Conservation (phyloP, 192 early-diverging fungal genomes). For the Linnemannia schmuckeri region DNA sequence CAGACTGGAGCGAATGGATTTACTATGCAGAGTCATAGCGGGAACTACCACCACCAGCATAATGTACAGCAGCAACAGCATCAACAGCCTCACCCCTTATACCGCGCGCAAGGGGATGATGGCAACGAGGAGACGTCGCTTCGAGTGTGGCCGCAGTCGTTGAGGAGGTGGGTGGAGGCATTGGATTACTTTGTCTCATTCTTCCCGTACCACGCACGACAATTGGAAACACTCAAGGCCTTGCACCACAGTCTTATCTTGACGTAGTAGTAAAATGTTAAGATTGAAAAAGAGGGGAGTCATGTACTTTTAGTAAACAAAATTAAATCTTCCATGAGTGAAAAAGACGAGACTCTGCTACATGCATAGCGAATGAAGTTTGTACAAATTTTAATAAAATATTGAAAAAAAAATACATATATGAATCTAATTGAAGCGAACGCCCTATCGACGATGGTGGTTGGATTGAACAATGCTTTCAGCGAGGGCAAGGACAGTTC, state of each 20-base stretch:
- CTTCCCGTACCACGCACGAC: conserved; percentile 61
- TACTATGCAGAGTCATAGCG: conserved; percentile 17
- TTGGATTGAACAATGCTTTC: conserved; percentile 18
- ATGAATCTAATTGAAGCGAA: no score
- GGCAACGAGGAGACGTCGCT: conserved; percentile 28
- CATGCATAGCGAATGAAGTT: neutral
- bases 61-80: neutral
- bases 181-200: conserved; percentile 68
- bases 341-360: neutral
- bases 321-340: no score
- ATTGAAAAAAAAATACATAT: neutral
- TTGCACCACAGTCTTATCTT: conserved; percentile 58
- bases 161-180: conserved; percentile 67
- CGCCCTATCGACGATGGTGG: neutral
- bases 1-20: conserved; percentile 41
- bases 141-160: conserved; percentile 62
- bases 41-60: neutral
- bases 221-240: conserved; percentile 57
- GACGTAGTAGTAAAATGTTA: conserved; percentile 1
- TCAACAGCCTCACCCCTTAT: neutral
- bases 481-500: conserved; percentile 20
- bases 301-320: neutral
- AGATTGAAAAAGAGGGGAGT: no score
- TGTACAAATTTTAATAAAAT: neutral
- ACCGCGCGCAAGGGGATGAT: neutral